Base-by-base conservation (phyloP, 208 protist genomes). In the Porcisia deanei region DNA sequence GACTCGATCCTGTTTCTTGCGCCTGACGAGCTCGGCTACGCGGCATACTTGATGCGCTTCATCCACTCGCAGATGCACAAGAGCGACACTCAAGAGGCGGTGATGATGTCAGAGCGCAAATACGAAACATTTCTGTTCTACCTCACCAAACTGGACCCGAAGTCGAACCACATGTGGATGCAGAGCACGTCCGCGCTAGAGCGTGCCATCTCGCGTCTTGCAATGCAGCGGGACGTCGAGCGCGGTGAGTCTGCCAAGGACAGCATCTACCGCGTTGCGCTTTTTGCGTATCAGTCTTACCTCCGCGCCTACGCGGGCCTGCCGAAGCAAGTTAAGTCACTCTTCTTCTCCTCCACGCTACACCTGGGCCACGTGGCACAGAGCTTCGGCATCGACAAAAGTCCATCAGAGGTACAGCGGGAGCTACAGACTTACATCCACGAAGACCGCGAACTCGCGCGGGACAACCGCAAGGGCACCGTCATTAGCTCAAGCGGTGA, bases 241-340 rank as follows among this genome's bases (percentile, higher is more conserved):
- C 66, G 63, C 41, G 65, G 52, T 18, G 74, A 59, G 54, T 76
- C 84, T 53, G 60, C 59, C 22, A 81, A 75, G 81, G 99, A 99
- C 85, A 99, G 99, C 77, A 87, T 99, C 14, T 87, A 98, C 79
- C 94, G 97, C 64, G 89, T 93, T 12, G 98, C 98, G 6, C 76
- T 97, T 22, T 99, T 99, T 71, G 99, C 97, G 20, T 99, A 99
- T 85, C 97, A 98, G 68, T 98, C 93, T 20, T 99, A 99, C 83
- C 85, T 99, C 63, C 94, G 98, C 69, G 87, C 98, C n/a, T 99
- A 99, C 85, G 96, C 98, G 4, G 98, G 96, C 14, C 80, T 93
- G 37, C 85, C 86, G 10, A 81, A 79, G 58, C 80, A 85, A 41
- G 65, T 91, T 41, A 88, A 89, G 68, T 71, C 59, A 1, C 81